Evolutionary conservation across 202 grass and related monocot genomes (phyloP).

Genomic region (Hordeum pubiflorum): DNA sequence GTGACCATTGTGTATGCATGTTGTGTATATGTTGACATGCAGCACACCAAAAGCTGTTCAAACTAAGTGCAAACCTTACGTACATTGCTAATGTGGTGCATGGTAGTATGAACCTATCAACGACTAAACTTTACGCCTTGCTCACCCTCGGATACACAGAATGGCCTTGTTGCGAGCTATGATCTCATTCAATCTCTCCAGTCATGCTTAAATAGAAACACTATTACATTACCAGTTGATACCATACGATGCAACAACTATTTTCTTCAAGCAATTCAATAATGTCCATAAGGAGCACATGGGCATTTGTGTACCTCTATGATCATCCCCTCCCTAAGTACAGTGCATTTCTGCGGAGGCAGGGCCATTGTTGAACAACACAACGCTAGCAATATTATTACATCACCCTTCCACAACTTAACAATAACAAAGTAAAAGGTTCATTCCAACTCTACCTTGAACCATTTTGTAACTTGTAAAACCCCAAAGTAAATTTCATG

Average conservation of each 20-base stretch:
- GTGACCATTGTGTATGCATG: not conserved
- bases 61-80: not conserved
- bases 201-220: not conserved
- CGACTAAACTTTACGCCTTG: not conserved
- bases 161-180: not conserved
- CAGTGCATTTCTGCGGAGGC: too few relatives aligned
- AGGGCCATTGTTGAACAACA: too few relatives aligned
- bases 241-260: too few relatives aligned
- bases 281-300: not conserved
- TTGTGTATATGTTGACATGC: not conserved
- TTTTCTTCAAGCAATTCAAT: not conserved
- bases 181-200: not conserved
- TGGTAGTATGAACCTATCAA: not conserved
- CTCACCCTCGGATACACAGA: not conserved
- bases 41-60: not conserved
- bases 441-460: not conserved
- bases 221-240: too few relatives aligned
- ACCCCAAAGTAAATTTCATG: constrained; percentile 6
- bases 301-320: not conserved
- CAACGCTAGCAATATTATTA: constrained; percentile 9
- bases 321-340: too few relatives aligned
- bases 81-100: too few relatives aligned
- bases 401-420: constrained; percentile 7
- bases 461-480: constrained; percentile 21
- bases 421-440: constrained; percentile 3